Conservation (phyloP, 257 asterid species). For the Cruciata laevipes region DNA sequence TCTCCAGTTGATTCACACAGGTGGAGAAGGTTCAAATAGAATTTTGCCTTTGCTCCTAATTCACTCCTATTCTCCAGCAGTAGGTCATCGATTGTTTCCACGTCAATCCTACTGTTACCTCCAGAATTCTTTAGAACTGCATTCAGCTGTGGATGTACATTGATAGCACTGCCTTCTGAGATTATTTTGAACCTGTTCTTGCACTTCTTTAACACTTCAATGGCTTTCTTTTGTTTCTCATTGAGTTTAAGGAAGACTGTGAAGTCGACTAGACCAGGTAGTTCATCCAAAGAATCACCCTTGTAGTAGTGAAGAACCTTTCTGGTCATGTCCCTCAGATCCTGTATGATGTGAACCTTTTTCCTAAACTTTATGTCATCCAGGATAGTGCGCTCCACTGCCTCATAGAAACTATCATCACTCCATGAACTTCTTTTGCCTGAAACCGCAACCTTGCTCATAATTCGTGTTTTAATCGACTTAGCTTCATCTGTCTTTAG, state of each 20-base stretch:
- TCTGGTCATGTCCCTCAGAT: constrained; percentile 74
- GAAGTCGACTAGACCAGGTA: constrained; percentile 83
- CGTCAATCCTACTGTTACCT: not conserved
- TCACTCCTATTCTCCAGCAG: constrained; percentile 44
- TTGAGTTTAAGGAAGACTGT: constrained; percentile 64
- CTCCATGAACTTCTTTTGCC: too few species aligned
- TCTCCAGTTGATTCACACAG: constrained; percentile 72
- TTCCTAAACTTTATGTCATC: constrained; percentile 52
- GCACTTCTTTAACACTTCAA: constrained; percentile 31
- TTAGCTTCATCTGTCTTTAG: constrained; percentile 39
- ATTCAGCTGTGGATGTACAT: constrained; percentile 64
- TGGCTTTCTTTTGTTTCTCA: constrained; percentile 37
- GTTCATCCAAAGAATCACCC: constrained; percentile 89
- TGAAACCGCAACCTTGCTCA: constrained; percentile 60
- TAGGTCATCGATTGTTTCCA: constrained; percentile 29
- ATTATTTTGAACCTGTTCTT: constrained; percentile 51
- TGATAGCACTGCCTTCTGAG: constrained; percentile 77
- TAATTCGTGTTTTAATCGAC: constrained; percentile 51
- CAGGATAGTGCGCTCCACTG: constrained; percentile 55
- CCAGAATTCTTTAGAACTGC: constrained; percentile 33
- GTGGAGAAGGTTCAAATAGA: constrained; percentile 68
- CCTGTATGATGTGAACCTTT: constrained; percentile 66
- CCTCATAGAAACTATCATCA: constrained; percentile 59
- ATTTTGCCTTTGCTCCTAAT: constrained; percentile 69
- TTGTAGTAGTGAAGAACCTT: constrained; percentile 78